Evolutionary conservation across 2,329 filamentous ascomycete genomes (phyloP), one percentile per base, ranked within the genome.

Genomic region (Colletotrichum simmondsii): DNA sequence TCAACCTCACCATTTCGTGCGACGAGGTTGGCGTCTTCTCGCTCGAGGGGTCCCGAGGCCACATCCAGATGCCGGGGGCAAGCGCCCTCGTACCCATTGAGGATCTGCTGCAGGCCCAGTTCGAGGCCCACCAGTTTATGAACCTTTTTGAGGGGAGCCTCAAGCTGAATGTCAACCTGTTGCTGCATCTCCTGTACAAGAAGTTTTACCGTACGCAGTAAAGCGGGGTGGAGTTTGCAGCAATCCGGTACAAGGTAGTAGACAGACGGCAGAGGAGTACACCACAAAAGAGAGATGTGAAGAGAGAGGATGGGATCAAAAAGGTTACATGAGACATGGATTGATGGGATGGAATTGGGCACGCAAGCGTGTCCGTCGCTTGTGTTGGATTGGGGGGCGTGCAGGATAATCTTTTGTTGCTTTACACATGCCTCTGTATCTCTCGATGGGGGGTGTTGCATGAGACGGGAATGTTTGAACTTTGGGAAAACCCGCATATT

Each of bases 101-200:
- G 81, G 96, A 98, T 78, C 87, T 99, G 75, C 87, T 99, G 79
- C 95, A 98, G 84, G 96, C 97, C 64, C 97, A 99, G 84, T 99
- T 98, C 81, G 97, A 98, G 83, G 95, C 97, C 77, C 94, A 95
- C 78, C 95, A 98, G 84, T 98, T 97, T 82, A 95, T 98, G 91
- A 95, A 94, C 79, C 87, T 98, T 73, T 99, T 99, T 79, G 95
- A 97, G 81, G 92, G 92, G 67, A 90, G 89, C 75, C 88, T 98
- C 80, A 92, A 93, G 83, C 89, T 99, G 79, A 98, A 98, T 83
- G 97, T 99, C 79, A 99, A 99, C 86, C 83, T 99, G 80, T 91
- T 99, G 85, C 87, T 99, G 87, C 97, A 99, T 88, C 87, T 98
- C 83, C 90, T 99, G 77, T 98, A 98, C 88, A 97, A 97, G 90